Base-by-base conservation (phyloP, 768 basidiomycete genomes). In the Mycena polygramma region DNA sequence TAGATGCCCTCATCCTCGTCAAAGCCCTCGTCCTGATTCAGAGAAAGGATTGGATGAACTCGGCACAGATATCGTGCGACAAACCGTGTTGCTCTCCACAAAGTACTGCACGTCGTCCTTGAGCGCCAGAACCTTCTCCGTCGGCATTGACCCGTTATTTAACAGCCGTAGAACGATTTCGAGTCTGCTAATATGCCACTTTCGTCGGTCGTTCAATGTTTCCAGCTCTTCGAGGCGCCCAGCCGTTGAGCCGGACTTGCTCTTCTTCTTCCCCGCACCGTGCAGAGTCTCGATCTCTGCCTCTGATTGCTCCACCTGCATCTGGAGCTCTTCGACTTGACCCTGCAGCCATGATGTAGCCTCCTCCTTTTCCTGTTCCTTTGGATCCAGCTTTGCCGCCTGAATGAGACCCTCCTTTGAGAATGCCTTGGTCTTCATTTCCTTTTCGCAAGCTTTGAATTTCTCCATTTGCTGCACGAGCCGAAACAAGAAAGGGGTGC, bases 391-490 rank as follows among this genome's bases (percentile, higher is more conserved):
- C 77, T 94, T 96, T 45, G 95, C 89, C 14, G 96, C 95, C 69
- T 96, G 95, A 70, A 93, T 98, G 49, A 99, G 87, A 49, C 98
- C 98, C 81, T 99, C 98, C 78, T 99, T 99, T 22, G 97, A 98
- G 83, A 99, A 99, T 0, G 98, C 98, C 81, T 99, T 99, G 68
- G 98, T 99, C 88, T 99, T 99, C 97, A 99, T 99, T 83, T 99
- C 98, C 85, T 99, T 99, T 85, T 99, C 98, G 83, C 97, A 96
- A 26, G 97, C 97, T 78, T 99, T 99, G 90, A 99, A 99, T 79
- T 96, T 97, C 85, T 99, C 98, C 98, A 99, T 99, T 99, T 99
- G 98, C 98, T 99, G 81, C 66, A 72, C 20, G 68, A 62, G 73
- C 45, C 36, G 43, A 41, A 59, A 59, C 39, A 57, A 17, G 17